Evolutionary conservation across 345 rosid genomes (phyloP).

Genomic region (Gynandropsis gynandra): DNA sequence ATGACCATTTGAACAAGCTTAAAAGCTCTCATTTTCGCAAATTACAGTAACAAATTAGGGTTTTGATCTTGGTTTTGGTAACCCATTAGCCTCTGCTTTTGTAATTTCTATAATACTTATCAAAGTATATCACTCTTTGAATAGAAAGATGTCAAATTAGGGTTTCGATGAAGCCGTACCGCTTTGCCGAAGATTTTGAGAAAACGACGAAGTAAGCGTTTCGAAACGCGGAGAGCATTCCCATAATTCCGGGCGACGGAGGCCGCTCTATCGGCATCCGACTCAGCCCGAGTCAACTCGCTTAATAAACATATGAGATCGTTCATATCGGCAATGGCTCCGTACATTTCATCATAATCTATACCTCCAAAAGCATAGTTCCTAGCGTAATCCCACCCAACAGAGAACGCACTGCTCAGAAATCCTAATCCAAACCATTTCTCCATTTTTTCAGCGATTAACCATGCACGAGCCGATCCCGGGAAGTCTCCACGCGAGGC

Average conservation of each 20-base stretch:
- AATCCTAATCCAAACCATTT: conserved; percentile 40
- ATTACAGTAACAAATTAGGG: no score
- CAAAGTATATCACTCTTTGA: no score
- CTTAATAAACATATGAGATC: conserved; percentile 41
- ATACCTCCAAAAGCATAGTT: conserved; percentile 72
- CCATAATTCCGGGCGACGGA: conserved; percentile 49
- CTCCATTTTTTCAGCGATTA: conserved; percentile 46
- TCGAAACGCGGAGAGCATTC: conserved; percentile 37
- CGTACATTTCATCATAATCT: conserved; percentile 38
- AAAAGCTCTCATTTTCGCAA: not conserved
- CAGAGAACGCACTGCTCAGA: conserved; percentile 43
- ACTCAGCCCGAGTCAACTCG: conserved; percentile 40
- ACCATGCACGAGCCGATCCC: conserved; percentile 52
- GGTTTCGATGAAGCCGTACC: conserved; percentile 27
- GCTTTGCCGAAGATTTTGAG: conserved; percentile 45
- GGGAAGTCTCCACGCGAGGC: conserved; percentile 55
- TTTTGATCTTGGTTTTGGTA: no score
- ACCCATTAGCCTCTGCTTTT: no score
- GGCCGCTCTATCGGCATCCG: conserved; percentile 42
- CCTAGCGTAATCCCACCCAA: conserved; percentile 67
- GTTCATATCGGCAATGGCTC: conserved; percentile 49
- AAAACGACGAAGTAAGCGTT: conserved; percentile 40
- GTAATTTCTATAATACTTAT: no score
- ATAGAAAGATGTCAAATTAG: no score
- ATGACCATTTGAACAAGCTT: not conserved